Percentiles rank a stretch among this genome's conserved stretches.
Conservation (phyloP, 345 rosid species). For the Psidium guajava region DNA sequence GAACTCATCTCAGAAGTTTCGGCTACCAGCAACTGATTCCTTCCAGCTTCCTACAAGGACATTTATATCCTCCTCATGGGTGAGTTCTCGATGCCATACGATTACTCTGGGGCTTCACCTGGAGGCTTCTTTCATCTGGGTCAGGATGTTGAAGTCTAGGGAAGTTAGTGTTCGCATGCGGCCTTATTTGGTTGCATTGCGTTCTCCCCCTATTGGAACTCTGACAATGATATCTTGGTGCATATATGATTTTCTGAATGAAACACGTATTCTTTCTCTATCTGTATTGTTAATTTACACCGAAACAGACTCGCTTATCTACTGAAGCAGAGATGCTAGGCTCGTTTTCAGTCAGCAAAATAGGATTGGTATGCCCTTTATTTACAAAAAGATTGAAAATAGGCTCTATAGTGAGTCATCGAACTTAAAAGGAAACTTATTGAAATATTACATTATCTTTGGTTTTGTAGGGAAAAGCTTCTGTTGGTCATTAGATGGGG, state of each 20-base stretch:
- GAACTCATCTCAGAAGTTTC: slow-evolving; percentile 48
- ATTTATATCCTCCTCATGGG: slow-evolving; percentile 78
- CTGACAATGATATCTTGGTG: neutral
- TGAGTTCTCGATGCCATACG: slow-evolving; percentile 20
- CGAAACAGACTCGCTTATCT: neutral
- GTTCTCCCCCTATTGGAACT: neutral
- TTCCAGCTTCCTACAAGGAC: slow-evolving; percentile 62
- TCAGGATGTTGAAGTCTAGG: neutral
- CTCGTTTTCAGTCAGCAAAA: neutral
- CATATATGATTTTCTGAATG: neutral
- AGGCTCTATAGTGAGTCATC: neutral
- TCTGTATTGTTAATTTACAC: neutral
- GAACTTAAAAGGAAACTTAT: neutral
- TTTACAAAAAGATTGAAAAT: neutral
- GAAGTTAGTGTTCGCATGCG: neutral
- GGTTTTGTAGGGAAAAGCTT: neutral
- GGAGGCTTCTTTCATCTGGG: neutral
- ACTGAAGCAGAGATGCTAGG: neutral
- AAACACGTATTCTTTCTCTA: neutral
- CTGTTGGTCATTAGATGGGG: slow-evolving; percentile 7
- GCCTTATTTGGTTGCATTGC: neutral
- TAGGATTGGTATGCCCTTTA: neutral
- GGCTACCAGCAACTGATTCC: slow-evolving; percentile 72
- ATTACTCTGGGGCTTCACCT: neutral
- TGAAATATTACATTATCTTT: neutral